Evolutionary conservation across 202 grass and related monocot species (phyloP), one percentile per base, ranked within the genome.

Genomic region (Panicum virgatum): DNA sequence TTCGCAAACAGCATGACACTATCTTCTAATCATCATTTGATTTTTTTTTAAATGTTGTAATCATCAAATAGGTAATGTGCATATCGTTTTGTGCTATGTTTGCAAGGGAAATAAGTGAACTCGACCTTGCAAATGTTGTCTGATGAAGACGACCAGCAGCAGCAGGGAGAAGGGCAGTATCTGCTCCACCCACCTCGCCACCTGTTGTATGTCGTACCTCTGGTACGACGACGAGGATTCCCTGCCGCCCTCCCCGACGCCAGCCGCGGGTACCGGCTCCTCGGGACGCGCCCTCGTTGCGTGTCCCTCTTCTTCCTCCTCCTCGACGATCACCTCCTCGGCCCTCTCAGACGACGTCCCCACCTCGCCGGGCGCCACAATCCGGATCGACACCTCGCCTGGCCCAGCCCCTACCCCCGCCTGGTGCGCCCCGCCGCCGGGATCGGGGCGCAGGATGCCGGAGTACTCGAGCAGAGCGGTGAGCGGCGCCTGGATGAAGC

Each of bases 151-250:
- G 85, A 99, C 89, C 74, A 99, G 87, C 29, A 99, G 85, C 82
- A 99, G 79, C n/a, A 99, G 90, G 56, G 96, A 96, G 84, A 99
- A 99, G 25, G 96, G 96, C 36, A 99, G 78, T 92, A 99, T 94
- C 91, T 99, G 96, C 83, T 99, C 96, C 63, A 94, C 94, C 93
- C 96, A 99, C 81, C 89, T 84, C 16, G 96, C 96, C 66, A 99
- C 83, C 87, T 99, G 96, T 65, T 99, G 96, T 89, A 99, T 94
- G 87, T 99, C 93, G 81, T 99, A 99, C 84, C 96, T 72, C 85
- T 99, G 96, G 60, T 96, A 91, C 3, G 91, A 90, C 18, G 86
- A 86, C 0, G 88, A 83, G 40, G 88, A 70, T 62, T 94, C 77
- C 38, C 88, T 70, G 69, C 82, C 72, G 51, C 53, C 77, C 8